Percentiles rank a stretch among this genome's conserved stretches.
Conservation (phyloP, 306 rosid species). For the Castanopsis chinensis region DNA sequence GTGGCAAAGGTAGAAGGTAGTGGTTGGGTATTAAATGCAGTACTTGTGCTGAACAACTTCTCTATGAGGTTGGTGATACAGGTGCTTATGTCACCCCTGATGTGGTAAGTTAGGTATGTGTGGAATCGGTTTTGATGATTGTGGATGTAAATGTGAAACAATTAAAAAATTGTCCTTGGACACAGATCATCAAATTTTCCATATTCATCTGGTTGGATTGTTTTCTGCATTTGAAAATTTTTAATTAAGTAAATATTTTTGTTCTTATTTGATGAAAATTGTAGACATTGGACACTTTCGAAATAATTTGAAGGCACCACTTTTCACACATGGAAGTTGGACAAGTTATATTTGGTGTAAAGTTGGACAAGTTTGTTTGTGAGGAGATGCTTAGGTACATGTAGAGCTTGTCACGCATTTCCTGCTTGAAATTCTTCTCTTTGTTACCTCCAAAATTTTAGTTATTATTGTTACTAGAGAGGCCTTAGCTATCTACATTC, state of each 20-base stretch:
- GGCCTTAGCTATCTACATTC: slow-evolving; percentile 73
- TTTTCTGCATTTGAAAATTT: neutral
- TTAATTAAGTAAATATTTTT: neutral
- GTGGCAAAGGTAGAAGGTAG: slow-evolving; percentile 87
- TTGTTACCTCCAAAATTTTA: too few relatives aligned
- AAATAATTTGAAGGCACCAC: neutral
- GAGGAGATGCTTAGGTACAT: too few relatives aligned
- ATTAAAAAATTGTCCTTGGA: slow-evolving; percentile 16
- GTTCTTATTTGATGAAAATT: slow-evolving; percentile 6
- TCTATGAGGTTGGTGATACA: slow-evolving; percentile 90
- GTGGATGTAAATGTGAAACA: slow-evolving; percentile 5
- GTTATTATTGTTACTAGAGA: too few relatives aligned
- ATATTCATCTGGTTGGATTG: slow-evolving; percentile 5
- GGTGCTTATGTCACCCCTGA: slow-evolving; percentile 91
- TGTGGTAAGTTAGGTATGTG: slow-evolving; percentile 53
- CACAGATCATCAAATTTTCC: slow-evolving; percentile 50
- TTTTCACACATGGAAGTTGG: neutral
- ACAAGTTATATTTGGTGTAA: neutral
- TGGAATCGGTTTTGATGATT: neutral
- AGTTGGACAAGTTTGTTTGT: too few relatives aligned
- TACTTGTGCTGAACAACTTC: slow-evolving; percentile 90
- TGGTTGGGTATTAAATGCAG: slow-evolving; percentile 73
- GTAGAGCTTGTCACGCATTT: too few relatives aligned
- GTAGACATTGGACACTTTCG: neutral
- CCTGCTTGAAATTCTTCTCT: too few relatives aligned